Conservation (phyloP, 2,329 filamentous ascomycete species). For the Penicillium sp. region DNA sequence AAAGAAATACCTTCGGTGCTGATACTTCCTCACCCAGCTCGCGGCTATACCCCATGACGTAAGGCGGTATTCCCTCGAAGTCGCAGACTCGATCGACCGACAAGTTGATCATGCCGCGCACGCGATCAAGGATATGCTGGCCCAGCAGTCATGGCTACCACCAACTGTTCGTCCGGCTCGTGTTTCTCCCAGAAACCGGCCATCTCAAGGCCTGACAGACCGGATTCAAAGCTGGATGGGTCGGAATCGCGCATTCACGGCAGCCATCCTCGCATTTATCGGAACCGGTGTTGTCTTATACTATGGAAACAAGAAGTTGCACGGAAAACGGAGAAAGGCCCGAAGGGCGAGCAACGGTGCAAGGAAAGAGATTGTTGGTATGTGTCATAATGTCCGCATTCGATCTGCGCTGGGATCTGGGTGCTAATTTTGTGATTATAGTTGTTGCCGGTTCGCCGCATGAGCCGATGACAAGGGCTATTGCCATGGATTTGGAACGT, state of each 20-base stretch:
- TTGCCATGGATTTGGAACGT: conserved; percentile 78
- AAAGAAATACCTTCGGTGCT: conserved; percentile 2
- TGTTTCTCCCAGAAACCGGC: conserved; percentile 18
- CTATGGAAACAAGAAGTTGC: conserved; percentile 52
- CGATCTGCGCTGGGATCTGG: conserved; percentile 12
- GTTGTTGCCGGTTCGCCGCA: conserved; percentile 82
- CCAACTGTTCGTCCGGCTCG: conserved; percentile 54
- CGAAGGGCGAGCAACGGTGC: conserved; percentile 72
- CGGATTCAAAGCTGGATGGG: conserved; percentile 61
- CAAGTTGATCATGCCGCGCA: conserved; percentile 69
- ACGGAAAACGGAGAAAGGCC: conserved; percentile 61
- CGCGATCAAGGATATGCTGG: conserved; percentile 59
- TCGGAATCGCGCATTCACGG: conserved; percentile 63
- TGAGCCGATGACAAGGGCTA: conserved; percentile 71
- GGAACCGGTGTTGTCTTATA: conserved; percentile 55
- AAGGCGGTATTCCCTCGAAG: conserved; percentile 59
- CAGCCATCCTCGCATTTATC: conserved; percentile 60
- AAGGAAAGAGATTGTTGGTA: conserved; percentile 68
- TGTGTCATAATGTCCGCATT: conserved; percentile 14
- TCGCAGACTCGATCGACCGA: conserved; percentile 71
- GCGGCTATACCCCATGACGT: conserved; percentile 57
- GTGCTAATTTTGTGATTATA: conserved; percentile 27
- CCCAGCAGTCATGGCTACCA: conserved; percentile 64
- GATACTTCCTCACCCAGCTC: conserved; percentile 36
- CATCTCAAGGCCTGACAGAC: conserved; percentile 42